These are phyloP conservation scores for Quambalaria eucalypti DNA, from an alignment of 1,284 basidiomycete species.

Conservation along the genomic window DNA sequence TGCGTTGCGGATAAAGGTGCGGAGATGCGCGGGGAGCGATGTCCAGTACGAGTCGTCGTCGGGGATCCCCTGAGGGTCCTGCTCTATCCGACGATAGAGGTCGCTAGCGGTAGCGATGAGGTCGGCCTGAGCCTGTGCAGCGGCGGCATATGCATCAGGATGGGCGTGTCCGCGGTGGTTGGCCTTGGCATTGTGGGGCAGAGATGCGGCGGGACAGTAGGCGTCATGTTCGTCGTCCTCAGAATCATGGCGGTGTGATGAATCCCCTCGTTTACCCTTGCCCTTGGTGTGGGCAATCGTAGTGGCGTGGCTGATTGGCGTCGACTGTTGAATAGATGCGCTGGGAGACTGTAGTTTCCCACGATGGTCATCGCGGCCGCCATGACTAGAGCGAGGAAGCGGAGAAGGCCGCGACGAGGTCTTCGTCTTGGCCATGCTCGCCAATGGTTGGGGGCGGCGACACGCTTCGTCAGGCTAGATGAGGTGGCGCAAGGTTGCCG, in stretches of 20 bases:
- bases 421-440: conserved; percentile 4
- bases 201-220: neutral
- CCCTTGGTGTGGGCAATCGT: conserved; percentile 34
- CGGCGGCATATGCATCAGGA: conserved; percentile 17
- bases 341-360: conserved; percentile 1
- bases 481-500: too few species aligned
- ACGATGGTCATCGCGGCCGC: neutral
- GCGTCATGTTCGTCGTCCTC: conserved; percentile 12
- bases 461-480: too few species aligned
- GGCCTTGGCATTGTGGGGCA: neutral
- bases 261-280: conserved; percentile 25
- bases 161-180: neutral
- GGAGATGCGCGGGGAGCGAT: conserved; percentile 54
- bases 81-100: conserved; percentile 43
- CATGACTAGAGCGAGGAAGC: neutral
- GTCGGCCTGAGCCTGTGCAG: conserved; percentile 36
- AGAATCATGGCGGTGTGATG: conserved; percentile 11
- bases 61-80: conserved; percentile 40
- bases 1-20: conserved; percentile 56
- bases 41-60: conserved; percentile 58
- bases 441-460: too few species aligned
- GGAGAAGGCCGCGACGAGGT: neutral
- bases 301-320: neutral
- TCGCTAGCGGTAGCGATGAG: conserved; percentile 43
- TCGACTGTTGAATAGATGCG: neutral